Base-by-base conservation (phyloP, 805 yeast species). In the Hanseniaspora nectarophila region DNA sequence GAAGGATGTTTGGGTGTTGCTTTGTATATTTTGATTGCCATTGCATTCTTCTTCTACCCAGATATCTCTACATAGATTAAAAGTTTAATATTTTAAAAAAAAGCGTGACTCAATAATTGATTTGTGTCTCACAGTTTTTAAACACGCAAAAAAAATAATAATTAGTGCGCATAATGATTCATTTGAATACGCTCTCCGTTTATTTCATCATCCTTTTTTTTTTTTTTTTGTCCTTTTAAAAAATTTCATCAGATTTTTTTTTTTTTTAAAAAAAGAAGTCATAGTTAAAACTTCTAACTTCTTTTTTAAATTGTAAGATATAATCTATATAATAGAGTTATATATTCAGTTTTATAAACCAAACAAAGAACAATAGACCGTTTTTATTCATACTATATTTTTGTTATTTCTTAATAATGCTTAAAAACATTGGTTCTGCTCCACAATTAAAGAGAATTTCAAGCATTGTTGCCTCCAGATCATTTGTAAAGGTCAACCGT, bases 1-100 rank as follows among this genome's bases (percentile, higher is more conserved):
- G 98, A 92, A 72, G 98, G 98, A 51, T 87, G 82, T 35, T 82
- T 92, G 92, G 73, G 92, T 58, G 65, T 92, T 54, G 81, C 94
- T 55, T 85, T 95, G 50, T 92, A 92, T 64, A 64, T 82, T 54
- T 82, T 92, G 53, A 81, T 88, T 53, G 95, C 95, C 2, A 72
- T 92, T 59, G 89, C 97, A 1, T 92, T 92, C 73, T 85, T 75
- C 71, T 85, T 77, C 66, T 85, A 87, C 61, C 98, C 98, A 7
- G 94, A 71, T 53, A 63, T 64, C 39, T 58, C 61, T 38, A 55
- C 58, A n/a, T n/a, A n/a, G n/a, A n/a, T 10, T 50, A 58, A 40
- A 45, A 35, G 15, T 20, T 24, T 15, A 40, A n/a, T n/a, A n/a
- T n/a, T n/a, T n/a, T 6, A 6, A 10, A 1, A 5, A n/a, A n/a